phyloP scores from a whole-genome alignment of 208 protist genomes.

The Crithidia thermophila region DNA sequence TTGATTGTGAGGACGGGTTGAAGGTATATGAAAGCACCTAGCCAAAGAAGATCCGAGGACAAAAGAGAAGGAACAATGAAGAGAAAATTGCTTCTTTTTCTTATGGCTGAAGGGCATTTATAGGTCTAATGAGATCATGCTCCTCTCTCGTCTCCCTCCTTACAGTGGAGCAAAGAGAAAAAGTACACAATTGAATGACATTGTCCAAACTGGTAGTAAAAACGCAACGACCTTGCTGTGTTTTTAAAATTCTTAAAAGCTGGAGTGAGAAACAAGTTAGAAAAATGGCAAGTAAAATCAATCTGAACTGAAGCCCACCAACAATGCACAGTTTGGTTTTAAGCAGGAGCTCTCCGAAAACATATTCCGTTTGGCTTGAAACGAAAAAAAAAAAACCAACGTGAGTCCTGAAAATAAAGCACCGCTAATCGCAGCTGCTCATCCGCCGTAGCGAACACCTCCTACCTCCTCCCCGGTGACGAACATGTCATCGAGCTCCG shows the following conservation, averaged over 20 bases:
- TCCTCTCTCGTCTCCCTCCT: not conserved
- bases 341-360: not conserved
- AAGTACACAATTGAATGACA: too few relatives aligned
- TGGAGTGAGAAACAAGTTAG: too few relatives aligned
- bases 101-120: not conserved
- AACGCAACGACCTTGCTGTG: too few relatives aligned
- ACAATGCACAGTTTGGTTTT: too few relatives aligned
- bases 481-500: conserved; percentile 55
- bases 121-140: not conserved
- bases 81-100: not conserved
- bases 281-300: too few relatives aligned
- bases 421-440: not conserved
- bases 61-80: not conserved
- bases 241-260: too few relatives aligned
- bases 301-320: too few relatives aligned
- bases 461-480: conserved; percentile 65
- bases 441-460: conserved; percentile 44
- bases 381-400: conserved; percentile 21
- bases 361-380: not conserved
- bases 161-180: too few relatives aligned
- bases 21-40: not conserved
- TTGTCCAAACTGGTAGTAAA: too few relatives aligned
- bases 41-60: not conserved
- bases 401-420: not conserved
- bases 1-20: too few relatives aligned